Evolutionary conservation across 306 rosid genomes (phyloP).

Genomic region (Cicer yamashitae): DNA sequence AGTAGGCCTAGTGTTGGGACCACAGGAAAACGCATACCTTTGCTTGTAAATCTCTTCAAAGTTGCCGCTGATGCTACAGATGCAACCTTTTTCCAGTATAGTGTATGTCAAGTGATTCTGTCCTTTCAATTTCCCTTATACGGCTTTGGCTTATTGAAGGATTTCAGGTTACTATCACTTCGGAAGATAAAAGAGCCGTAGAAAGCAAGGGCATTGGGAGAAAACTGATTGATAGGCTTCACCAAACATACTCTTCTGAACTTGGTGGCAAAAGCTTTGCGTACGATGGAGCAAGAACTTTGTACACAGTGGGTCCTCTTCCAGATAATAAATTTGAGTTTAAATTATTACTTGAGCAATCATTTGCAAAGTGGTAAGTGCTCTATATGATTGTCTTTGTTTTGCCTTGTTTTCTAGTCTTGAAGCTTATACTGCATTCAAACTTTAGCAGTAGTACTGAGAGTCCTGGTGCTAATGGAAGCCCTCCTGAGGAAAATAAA

Average conservation of each 20-base stretch:
- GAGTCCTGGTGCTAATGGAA: slow-evolving; percentile 53
- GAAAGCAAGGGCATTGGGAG: slow-evolving; percentile 75
- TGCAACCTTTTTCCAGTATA: slow-evolving; percentile 82
- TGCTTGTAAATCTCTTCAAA: slow-evolving; percentile 73
- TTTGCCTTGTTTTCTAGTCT: slow-evolving; percentile 20
- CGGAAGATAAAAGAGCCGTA: slow-evolving; percentile 63
- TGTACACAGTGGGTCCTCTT: slow-evolving; percentile 81
- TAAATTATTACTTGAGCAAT: slow-evolving; percentile 74
- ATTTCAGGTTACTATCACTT: slow-evolving; percentile 69
- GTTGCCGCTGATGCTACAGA: slow-evolving; percentile 63
- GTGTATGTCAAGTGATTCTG: slow-evolving; percentile 58
- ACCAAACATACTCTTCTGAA: slow-evolving; percentile 68
- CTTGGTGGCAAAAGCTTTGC: slow-evolving; percentile 69
- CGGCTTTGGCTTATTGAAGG: slow-evolving; percentile 34
- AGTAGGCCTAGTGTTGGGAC: slow-evolving; percentile 68
- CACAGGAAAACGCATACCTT: slow-evolving; percentile 55
- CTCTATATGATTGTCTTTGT: slow-evolving; percentile 13
- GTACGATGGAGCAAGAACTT: slow-evolving; percentile 77
- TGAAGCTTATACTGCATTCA: slow-evolving; percentile 40
- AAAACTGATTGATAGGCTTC: slow-evolving; percentile 75
- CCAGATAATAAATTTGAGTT: slow-evolving; percentile 63
- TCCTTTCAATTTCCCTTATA: slow-evolving; percentile 19
- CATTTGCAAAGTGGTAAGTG: slow-evolving; percentile 65
- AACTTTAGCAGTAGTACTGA: slow-evolving; percentile 49
- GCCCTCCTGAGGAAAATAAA: slow-evolving; percentile 54